Conservation (phyloP, 495 filamentous ascomycete genomes). For the Daldinia vernicosa region DNA sequence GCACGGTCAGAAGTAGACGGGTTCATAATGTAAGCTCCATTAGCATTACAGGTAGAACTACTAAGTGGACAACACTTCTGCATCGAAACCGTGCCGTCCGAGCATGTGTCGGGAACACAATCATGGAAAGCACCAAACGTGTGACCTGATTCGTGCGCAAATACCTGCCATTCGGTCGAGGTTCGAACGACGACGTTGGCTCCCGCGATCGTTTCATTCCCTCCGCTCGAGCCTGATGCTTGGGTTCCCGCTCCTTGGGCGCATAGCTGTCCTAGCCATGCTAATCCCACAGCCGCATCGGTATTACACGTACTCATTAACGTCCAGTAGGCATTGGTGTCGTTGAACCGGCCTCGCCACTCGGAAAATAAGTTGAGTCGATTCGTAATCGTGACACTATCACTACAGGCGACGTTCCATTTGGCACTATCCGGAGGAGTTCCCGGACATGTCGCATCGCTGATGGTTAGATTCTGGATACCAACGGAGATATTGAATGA, state of each 20-base stretch:
- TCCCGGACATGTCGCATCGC: slow-evolving; percentile 71
- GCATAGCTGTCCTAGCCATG: slow-evolving; percentile 93
- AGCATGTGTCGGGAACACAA: slow-evolving; percentile 75
- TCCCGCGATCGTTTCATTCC: slow-evolving; percentile 75
- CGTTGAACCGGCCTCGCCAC: slow-evolving; percentile 78
- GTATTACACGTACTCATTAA: slow-evolving; percentile 87
- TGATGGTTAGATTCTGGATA: slow-evolving; percentile 83
- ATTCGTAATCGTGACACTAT: slow-evolving; percentile 71
- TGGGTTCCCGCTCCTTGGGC: slow-evolving; percentile 62
- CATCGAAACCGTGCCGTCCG: slow-evolving; percentile 61
- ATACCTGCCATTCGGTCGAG: slow-evolving; percentile 90
- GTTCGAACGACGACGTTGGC: slow-evolving; percentile 92
- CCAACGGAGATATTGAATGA: slow-evolving; percentile 95
- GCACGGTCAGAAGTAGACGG: slow-evolving; percentile 79
- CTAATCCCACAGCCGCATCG: slow-evolving; percentile 85
- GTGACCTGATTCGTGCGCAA: slow-evolving; percentile 95
- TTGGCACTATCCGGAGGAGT: slow-evolving; percentile 68
- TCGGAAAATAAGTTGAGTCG: slow-evolving; percentile 87
- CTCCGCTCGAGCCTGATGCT: slow-evolving; percentile 47
- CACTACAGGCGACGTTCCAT: slow-evolving; percentile 82
- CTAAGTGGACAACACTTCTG: slow-evolving; percentile 91
- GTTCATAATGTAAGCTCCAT: slow-evolving; percentile 90
- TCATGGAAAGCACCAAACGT: slow-evolving; percentile 97
- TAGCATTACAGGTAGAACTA: slow-evolving; percentile 74
- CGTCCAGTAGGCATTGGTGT: slow-evolving; percentile 93